Conservation (phyloP, 805 yeast species). For the Yamadazyma philogaea region DNA sequence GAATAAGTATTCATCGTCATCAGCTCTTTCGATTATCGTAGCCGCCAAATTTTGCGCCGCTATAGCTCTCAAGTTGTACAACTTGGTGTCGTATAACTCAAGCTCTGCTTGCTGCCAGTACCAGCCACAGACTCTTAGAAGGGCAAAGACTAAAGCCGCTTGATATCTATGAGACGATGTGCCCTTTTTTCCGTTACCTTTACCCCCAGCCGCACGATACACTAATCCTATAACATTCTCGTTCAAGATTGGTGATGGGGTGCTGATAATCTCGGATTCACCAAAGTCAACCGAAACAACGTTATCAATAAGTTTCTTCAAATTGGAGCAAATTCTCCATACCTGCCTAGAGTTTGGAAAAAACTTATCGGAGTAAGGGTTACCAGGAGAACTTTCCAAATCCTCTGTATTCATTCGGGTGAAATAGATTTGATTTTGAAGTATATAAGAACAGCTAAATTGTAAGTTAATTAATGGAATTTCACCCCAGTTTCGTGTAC, state of each 20-base stretch:
- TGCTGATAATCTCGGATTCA: constrained; percentile 45
- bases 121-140: constrained; percentile 79
- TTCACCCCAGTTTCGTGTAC: constrained; percentile 2
- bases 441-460: too few species aligned
- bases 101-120: constrained; percentile 55
- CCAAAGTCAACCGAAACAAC: constrained; percentile 66
- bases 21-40: constrained; percentile 59
- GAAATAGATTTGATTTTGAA: not conserved
- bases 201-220: constrained; percentile 77
- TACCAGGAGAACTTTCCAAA: constrained; percentile 1
- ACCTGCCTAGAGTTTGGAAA: constrained; percentile 66
- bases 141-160: constrained; percentile 64
- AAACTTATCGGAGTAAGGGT: constrained; percentile 17
- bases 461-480: too few species aligned
- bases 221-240: constrained; percentile 57
- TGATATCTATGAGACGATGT: constrained; percentile 61
- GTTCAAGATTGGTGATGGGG: constrained; percentile 60
- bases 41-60: constrained; percentile 78
- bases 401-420: constrained; percentile 2
- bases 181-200: constrained; percentile 54
- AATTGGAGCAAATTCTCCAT: constrained; percentile 65
- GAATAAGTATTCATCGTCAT: constrained; percentile 60
- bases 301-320: constrained; percentile 69
- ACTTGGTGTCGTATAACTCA: constrained; percentile 66
- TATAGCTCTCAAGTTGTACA: constrained; percentile 56